phyloP scores from a whole-genome alignment of 2,329 filamentous ascomycete species.

The Monosporascus sp. region DNA sequence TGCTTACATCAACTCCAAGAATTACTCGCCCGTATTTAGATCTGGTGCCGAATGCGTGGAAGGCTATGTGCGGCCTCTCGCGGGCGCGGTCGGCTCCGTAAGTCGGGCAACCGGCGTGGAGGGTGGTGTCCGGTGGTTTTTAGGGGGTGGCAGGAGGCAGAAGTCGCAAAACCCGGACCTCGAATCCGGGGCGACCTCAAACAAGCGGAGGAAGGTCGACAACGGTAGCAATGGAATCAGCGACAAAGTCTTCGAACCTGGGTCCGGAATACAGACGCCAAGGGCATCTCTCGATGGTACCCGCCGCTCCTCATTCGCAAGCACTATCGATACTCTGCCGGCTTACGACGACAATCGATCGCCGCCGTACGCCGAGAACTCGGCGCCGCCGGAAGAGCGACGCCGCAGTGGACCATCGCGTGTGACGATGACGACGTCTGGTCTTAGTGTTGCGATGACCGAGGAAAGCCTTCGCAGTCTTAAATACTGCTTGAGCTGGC shows the following conservation, averaged over 20 bases:
- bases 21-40: constrained; percentile 83
- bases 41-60: constrained; percentile 90
- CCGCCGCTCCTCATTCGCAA: constrained; percentile 55
- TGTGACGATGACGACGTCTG: constrained; percentile 84
- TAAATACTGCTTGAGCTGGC: constrained; percentile 75
- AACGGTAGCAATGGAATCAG: constrained; percentile 20
- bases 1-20: constrained; percentile 82
- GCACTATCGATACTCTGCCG: constrained; percentile 69
- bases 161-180: constrained; percentile 41
- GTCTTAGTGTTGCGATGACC: constrained; percentile 85
- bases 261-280: constrained; percentile 24
- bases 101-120: constrained; percentile 84
- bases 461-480: constrained; percentile 80
- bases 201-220: constrained; percentile 56
- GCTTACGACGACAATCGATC: constrained; percentile 77
- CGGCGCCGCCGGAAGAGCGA: constrained; percentile 27
- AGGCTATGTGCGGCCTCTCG: constrained; percentile 78
- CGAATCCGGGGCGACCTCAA: constrained; percentile 41
- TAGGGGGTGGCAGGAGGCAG: constrained; percentile 55
- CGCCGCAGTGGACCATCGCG: constrained; percentile 49
- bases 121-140: constrained; percentile 77
- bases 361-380: constrained; percentile 65
- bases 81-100: constrained; percentile 79
- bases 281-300: constrained; percentile 27
- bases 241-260: constrained; percentile 23